Base-by-base conservation (phyloP, 140 eudicot species). In the Cichorium intybus region DNA sequence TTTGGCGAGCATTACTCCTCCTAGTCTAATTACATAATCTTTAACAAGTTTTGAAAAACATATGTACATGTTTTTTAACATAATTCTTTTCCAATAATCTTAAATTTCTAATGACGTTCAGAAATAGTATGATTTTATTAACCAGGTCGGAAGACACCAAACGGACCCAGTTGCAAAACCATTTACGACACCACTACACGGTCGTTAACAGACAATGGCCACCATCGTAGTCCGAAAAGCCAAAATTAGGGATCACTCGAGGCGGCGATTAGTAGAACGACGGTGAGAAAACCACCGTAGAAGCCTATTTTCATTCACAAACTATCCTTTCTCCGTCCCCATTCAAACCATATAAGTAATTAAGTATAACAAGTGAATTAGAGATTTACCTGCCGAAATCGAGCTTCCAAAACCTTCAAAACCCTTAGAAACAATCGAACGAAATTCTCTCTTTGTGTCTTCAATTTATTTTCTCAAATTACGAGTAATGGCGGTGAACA, bases 341-440 rank as follows among this genome's bases (percentile, higher is more conserved):
- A 45, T 28, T 28, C 62, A 33, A 58, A 58, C 49, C 37, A 49
- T 62, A 62, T 9, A 12, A 45, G n/a, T 28, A 49, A 43, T 43
- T 9, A 12, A 45, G n/a, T 28, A 64, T 10, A 37, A 37, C 24
- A 16, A 17, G 16, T 53, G 43, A 45, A 27, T 34, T 15, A 15
- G 15, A 12, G 9, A 20, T 2, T 29, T 70, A 70, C 75, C 75
- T 59, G 68, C 61, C 28, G 37, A 33, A 47, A 48, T 60, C 34
- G 59, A 20, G 29, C 39, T 69, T 45, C 26, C 14, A 45, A 39
- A 6, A 56, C 9, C 62, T 52, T 68, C n/a, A 41, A 68, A 68
- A 47, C 16, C 12, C 45, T 12, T 16, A 10, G 21, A 69, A 69
- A 1, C 16, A 45, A 37, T n/a, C 21, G 10, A 39, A 5, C 58